Evolutionary conservation across 139 green algal genomes (phyloP).

Genomic region (Chlamydomonas eustigma): DNA sequence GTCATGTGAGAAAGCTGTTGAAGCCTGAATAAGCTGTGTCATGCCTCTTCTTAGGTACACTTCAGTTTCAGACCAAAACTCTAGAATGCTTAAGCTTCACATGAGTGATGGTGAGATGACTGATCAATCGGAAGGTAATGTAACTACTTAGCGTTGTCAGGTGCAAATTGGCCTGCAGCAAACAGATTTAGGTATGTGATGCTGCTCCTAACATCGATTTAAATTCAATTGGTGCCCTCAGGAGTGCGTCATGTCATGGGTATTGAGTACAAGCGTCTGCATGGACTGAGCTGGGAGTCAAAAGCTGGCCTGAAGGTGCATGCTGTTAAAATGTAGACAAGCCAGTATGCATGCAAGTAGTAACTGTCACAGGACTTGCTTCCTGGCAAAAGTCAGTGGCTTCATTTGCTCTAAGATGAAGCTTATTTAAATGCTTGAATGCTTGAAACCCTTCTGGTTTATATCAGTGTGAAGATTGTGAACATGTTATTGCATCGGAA

Average conservation of each 20-base stretch:
- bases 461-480: background rate
- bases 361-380: background rate
- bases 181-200: background rate
- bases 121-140: background rate
- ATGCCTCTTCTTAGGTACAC: constrained; percentile 31
- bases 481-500: too few relatives aligned
- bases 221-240: background rate
- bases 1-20: background rate
- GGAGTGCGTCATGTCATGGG: constrained; percentile 26
- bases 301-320: constrained; percentile 25
- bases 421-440: background rate
- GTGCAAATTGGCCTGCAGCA: background rate
- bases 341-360: background rate
- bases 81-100: constrained; percentile 61
- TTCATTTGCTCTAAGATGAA: background rate
- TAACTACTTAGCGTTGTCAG: background rate
- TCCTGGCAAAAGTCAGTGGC: background rate
- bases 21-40: background rate
- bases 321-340: background rate
- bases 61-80: background rate
- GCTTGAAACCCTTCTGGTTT: background rate
- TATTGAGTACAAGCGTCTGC: constrained; percentile 23
- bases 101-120: constrained; percentile 59
- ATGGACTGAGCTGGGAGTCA: constrained; percentile 19
- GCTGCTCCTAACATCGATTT: background rate